These are phyloP conservation scores for Vitis cinerea DNA, from an alignment of 164 flowering plant species.

Conservation along the genomic window DNA sequence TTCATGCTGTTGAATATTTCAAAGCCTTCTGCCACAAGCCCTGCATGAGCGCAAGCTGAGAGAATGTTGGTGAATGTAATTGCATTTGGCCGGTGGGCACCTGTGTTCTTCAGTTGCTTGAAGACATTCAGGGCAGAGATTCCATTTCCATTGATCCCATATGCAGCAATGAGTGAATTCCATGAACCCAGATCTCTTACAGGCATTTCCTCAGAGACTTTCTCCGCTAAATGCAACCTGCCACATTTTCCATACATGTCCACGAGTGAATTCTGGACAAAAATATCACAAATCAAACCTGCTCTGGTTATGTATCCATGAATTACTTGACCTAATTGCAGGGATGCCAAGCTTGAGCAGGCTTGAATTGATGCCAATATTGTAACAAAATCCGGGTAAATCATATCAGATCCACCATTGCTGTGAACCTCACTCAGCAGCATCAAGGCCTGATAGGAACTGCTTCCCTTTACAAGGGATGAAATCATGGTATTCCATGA, in stretches of 20 bases:
- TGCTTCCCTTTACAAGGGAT: constrained; percentile 22
- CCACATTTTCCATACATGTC: constrained; percentile 10
- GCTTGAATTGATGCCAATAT: constrained; percentile 16
- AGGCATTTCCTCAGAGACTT: constrained; percentile 6
- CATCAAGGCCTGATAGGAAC: constrained; percentile 8
- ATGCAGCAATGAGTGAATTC: constrained; percentile 7
- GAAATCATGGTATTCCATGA: constrained; percentile 35
- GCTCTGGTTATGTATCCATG: constrained; percentile 9
- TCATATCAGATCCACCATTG: neutral
- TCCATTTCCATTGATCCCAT: constrained; percentile 11
- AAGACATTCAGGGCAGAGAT: neutral
- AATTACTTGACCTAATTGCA: constrained; percentile 1
- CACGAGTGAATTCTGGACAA: constrained; percentile 6
- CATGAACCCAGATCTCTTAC: constrained; percentile 3
- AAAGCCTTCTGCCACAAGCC: constrained; percentile 1
- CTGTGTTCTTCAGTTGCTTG: neutral
- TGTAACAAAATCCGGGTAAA: constrained; percentile 26
- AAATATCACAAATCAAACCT: constrained; percentile 3
- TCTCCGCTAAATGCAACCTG: neutral
- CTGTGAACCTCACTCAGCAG: constrained; percentile 19
- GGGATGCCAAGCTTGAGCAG: constrained; percentile 5
- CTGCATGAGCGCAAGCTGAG: constrained; percentile 6
- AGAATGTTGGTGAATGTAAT: constrained; percentile 7
- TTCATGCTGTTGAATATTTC: constrained; percentile 1
- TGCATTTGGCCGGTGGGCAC: neutral